A percentile compares a stretch with the other conserved stretches of the same genome.
These are phyloP conservation scores for Hippophae gyantsensis DNA, from an alignment of 306 rosid species.

Conservation along the genomic window DNA sequence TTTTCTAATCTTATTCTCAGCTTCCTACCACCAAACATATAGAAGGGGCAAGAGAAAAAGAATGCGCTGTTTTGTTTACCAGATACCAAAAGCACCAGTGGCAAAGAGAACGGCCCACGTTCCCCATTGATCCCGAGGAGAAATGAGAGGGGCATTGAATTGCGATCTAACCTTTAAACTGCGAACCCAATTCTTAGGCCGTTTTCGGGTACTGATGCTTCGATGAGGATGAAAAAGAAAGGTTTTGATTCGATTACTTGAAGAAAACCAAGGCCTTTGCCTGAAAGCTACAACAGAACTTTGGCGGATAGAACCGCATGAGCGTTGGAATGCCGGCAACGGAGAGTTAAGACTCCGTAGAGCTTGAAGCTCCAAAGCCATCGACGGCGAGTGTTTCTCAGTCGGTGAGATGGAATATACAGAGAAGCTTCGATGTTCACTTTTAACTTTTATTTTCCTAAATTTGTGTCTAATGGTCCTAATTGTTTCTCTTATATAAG, in stretches of 20 bases:
- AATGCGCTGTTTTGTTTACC: slow-evolving; percentile 24
- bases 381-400: slow-evolving; percentile 10
- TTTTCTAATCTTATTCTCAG: neutral
- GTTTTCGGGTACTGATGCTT: neutral
- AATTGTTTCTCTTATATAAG: too few relatives aligned
- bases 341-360: neutral
- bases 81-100: slow-evolving; percentile 57
- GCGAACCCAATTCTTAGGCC: slow-evolving; percentile 2
- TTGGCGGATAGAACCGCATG: slow-evolving; percentile 19
- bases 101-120: slow-evolving; percentile 62
- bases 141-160: slow-evolving; percentile 38
- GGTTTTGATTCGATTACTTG: neutral
- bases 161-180: slow-evolving; percentile 24
- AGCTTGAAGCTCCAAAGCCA: slow-evolving; percentile 14
- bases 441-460: too few relatives aligned
- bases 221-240: slow-evolving; percentile 6
- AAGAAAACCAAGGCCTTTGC: neutral
- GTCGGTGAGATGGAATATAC: neutral
- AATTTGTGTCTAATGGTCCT: too few relatives aligned
- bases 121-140: slow-evolving; percentile 66
- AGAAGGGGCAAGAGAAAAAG: neutral
- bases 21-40: slow-evolving; percentile 2
- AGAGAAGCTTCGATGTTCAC: too few relatives aligned
- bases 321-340: slow-evolving; percentile 12
- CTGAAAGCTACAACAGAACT: neutral